phyloP scores from a whole-genome alignment of 305 asterid species.

The Solanum aculeatissimum region DNA sequence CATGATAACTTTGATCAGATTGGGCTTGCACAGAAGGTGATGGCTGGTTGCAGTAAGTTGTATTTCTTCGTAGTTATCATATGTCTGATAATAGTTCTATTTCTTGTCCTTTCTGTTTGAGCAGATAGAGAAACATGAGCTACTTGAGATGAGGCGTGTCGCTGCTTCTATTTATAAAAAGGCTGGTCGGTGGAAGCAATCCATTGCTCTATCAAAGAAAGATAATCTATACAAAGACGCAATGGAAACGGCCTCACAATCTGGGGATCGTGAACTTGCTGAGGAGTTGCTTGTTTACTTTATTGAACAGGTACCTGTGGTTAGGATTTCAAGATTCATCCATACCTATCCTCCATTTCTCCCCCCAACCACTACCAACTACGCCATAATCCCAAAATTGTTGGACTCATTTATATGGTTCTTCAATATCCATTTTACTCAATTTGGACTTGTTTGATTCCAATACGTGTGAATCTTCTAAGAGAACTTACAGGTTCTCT shows the following conservation, averaged over 20 bases:
- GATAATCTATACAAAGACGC: conserved; percentile 96
- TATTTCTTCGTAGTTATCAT: neutral
- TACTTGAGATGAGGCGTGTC: conserved; percentile 99
- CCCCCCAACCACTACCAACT: neutral
- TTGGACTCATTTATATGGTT: neutral
- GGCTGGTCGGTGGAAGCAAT: conserved; percentile 99
- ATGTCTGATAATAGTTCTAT: neutral
- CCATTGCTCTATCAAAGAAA: conserved; percentile 96
- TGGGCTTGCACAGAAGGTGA: conserved; percentile 98
- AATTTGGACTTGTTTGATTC: neutral
- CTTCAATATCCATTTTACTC: neutral
- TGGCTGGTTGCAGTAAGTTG: conserved; percentile 1
- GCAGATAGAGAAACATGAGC: conserved; percentile 99
- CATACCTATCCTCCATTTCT: neutral
- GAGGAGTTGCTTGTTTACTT: conserved; percentile 98
- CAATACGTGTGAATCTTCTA: neutral
- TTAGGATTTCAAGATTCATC: neutral
- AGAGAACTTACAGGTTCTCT: neutral
- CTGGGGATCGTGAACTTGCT: conserved; percentile 99
- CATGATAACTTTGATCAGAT: conserved; percentile 97
- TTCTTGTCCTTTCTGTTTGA: conserved; percentile 4
- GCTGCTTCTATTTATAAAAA: conserved; percentile 98
- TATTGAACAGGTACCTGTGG: conserved; percentile 67
- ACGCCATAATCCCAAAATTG: neutral
- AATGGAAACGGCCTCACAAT: conserved; percentile 99